Percentiles rank a stretch among this genome's conserved stretches.
Conservation (phyloP, 176 grass and related monocot species). For the Olyra latifolia region DNA sequence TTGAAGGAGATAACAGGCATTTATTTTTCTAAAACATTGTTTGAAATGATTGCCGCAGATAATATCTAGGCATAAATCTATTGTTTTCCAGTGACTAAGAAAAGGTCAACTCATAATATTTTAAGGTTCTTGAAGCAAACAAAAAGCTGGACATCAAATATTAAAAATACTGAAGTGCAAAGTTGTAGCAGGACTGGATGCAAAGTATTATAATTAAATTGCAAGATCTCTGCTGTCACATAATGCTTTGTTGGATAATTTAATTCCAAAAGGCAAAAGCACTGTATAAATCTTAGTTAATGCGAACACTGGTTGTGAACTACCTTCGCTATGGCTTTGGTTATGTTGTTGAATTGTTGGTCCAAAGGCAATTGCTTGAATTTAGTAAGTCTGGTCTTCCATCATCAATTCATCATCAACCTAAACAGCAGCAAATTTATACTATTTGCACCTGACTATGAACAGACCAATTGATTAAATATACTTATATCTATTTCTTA, state of each 20-base stretch:
- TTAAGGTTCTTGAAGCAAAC: neutral
- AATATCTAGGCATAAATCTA: neutral
- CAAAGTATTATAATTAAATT: neutral
- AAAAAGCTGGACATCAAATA: neutral
- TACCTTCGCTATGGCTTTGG: neutral
- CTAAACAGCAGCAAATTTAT: neutral
- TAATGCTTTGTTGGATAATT: neutral
- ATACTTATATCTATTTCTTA: neutral
- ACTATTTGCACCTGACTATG: neutral
- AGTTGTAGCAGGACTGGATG: neutral
- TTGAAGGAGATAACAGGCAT: neutral
- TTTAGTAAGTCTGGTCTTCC: neutral
- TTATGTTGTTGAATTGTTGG: constrained; percentile 11
- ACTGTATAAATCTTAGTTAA: neutral
- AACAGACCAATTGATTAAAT: neutral
- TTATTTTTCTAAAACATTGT: neutral
- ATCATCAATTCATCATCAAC: neutral
- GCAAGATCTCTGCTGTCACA: neutral
- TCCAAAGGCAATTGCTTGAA: neutral
- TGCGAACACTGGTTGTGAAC: neutral
- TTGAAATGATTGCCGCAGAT: neutral
- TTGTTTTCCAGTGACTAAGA: neutral
- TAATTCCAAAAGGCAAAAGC: neutral
- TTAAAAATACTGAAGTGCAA: neutral
- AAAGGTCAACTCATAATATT: neutral